Base-by-base conservation (phyloP, 2,329 filamentous ascomycete genomes). In the Alternaria gansuensis region DNA sequence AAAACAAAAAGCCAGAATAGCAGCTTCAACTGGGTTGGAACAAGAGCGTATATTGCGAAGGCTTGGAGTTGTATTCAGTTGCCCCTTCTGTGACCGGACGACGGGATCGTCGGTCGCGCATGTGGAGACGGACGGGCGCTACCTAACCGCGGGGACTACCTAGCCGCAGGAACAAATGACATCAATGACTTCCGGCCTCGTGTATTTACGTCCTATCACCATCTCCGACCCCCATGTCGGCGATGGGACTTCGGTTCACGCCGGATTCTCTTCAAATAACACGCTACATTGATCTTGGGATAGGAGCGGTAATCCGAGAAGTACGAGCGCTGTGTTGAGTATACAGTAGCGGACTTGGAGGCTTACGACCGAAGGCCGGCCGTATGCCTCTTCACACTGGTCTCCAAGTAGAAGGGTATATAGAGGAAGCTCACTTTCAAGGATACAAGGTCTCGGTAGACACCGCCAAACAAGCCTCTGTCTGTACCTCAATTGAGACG, bases 341-440 rank as follows among this genome's bases (percentile, higher is more conserved):
- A 17, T 14, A n/a, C 23, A 39, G 40, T 10, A 14, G 21, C 36
- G 44, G 52, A 41, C 4, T 24, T 55, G 50, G 24, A 29, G 11
- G 9, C 17, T n/a, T 52, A 57, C 21, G 31, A 26, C 54, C 48
- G 48, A 52, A 57, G 14, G 39, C 54, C 54, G 48, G 23, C 31
- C 48, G 45, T n/a, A 28, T 26, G 14, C 14, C 33, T 29, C 23
- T 10, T 24, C 6, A 33, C 17, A 45, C 9, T 8, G 37, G 23
- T 45, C 2, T 13, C 39, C 26, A 11, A 11, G 2, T 1, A 24
- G n/a, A 40, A 8, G 11, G 11, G 24, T 26, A 4, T 26, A 52
- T 56, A 51, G 21, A 31, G 21, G 4, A 26, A 23, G 17, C 13
- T 5, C 17, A 44, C n/a, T 33, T 13, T n/a, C 23, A 21, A 28